Base-by-base conservation (phyloP, 768 basidiomycete species). In the Leccinum boreale region DNA sequence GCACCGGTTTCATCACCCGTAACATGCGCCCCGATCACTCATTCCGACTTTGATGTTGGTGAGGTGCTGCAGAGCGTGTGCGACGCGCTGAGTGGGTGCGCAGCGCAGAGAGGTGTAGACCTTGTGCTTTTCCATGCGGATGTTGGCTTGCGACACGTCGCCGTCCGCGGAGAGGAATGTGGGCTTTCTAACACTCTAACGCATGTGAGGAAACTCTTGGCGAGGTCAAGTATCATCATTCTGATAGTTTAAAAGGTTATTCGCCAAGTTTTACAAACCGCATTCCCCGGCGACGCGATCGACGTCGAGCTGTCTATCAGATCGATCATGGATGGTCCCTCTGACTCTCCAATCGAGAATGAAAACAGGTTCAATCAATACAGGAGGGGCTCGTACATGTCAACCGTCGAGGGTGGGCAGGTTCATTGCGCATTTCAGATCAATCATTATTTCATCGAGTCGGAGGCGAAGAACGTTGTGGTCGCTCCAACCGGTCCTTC, bases 81-180 rank as follows among this genome's bases (percentile, higher is more conserved):
- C 10, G 94, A 98, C 74, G 84, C 89, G 14, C 72, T 96, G 58
- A 87, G 92, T 67, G 94, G 93, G 12, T 78, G 85, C 44, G 92
- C 92, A 33, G 87, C 92, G 5, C 84, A 90, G 65, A 81, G 78
- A 50, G 90, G 87, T n/a, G 91, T 94, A 31, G 94, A 98, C 71
- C 76, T 98, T 61, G 92, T 96, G 17, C 75, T 97, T 12, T 95
- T 88, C 70, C 94, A 98, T 65, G 90, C 87, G 19, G 94, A 96
- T 69, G 86, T 89, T 21, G 88, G 87, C 21, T 79, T 97, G 79
- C 90, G 90, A 75, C 92, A 94, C 62, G 81, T 94, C 51, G 86
- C 84, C 56, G 93, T 96, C 14, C 83, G 78, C 64, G 93, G 92
- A 19, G 90, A 93, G 64, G 94, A 94, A 66, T 87, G 85, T 65